phyloP scores from a whole-genome alignment of 768 basidiomycete genomes.

The Trametes cinnabarina region DNA sequence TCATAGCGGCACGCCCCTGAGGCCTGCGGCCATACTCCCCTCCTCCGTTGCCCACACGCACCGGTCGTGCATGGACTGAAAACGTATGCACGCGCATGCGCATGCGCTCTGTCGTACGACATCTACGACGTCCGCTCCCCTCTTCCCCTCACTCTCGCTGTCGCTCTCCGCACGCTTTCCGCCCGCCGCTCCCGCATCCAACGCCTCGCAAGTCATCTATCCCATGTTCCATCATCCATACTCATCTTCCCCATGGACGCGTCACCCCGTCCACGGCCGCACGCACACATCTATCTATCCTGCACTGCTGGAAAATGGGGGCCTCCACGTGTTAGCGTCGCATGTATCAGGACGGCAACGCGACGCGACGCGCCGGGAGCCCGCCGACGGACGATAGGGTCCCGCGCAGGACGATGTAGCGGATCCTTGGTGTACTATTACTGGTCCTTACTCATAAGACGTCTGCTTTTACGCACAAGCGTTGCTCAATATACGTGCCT shows the following conservation, averaged over 20 bases:
- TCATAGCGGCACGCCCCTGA: neutral
- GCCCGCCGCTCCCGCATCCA: too few relatives aligned
- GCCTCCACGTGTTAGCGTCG: neutral
- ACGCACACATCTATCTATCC: neutral
- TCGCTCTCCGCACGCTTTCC: too few relatives aligned
- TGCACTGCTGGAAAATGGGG: slow-evolving; percentile 2
- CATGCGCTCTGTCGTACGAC: neutral
- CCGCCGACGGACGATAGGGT: slow-evolving; percentile 9
- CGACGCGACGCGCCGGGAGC: neutral
- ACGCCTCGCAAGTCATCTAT: too few relatives aligned
- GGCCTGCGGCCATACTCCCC: too few relatives aligned
- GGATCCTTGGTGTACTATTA: neutral
- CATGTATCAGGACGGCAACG: too few relatives aligned
- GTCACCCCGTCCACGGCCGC: neutral
- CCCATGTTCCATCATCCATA: neutral
- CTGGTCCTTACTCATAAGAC: too few relatives aligned
- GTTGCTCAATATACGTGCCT: too few relatives aligned
- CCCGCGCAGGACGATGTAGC: neutral
- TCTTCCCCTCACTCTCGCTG: too few relatives aligned
- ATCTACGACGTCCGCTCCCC: too few relatives aligned
- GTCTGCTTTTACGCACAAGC: too few relatives aligned
- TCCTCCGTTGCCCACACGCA: too few relatives aligned
- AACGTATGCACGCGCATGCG: neutral
- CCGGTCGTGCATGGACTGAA: too few relatives aligned
- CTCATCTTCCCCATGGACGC: neutral